Evolutionary conservation across 208 protist species (phyloP).

Genomic region (Trypanosoma caninum): DNA sequence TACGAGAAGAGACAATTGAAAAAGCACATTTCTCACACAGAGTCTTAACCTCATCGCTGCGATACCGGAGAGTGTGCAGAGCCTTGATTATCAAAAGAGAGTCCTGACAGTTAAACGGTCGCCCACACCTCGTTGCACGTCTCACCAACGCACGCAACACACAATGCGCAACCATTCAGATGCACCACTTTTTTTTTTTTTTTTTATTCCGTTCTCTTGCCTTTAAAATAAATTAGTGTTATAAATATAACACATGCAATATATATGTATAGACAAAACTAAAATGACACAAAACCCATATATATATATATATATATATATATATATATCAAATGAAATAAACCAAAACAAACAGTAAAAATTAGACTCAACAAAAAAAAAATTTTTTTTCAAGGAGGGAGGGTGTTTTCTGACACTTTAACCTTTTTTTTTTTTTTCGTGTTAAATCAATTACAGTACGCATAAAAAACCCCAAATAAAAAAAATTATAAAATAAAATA

Average conservation of each 20-base stretch:
- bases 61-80: slow-evolving; percentile 38
- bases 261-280: not conserved
- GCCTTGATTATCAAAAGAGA: slow-evolving; percentile 47
- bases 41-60: slow-evolving; percentile 26
- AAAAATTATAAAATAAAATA: too few species aligned
- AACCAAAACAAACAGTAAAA: too few species aligned
- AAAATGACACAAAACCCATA: not conserved
- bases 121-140: slow-evolving; percentile 33
- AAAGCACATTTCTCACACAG: slow-evolving; percentile 65
- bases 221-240: not conserved
- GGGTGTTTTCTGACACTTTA: too few species aligned
- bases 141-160: slow-evolving; percentile 28
- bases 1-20: slow-evolving; percentile 36
- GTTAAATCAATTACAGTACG: too few species aligned
- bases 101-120: slow-evolving; percentile 58
- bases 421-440: too few species aligned
- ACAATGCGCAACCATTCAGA: not conserved
- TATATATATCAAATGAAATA: too few species aligned
- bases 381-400: too few species aligned
- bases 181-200: not conserved
- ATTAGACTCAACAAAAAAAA: too few species aligned
- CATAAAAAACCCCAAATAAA: too few species aligned
- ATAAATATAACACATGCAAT: too few species aligned
- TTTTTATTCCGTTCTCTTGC: not conserved
- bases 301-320: slow-evolving; percentile 26